Evolutionary conservation across 2,329 filamentous ascomycete genomes (phyloP), one percentile per base, ranked within the genome.

Genomic region (Shiraia bambusicola): DNA sequence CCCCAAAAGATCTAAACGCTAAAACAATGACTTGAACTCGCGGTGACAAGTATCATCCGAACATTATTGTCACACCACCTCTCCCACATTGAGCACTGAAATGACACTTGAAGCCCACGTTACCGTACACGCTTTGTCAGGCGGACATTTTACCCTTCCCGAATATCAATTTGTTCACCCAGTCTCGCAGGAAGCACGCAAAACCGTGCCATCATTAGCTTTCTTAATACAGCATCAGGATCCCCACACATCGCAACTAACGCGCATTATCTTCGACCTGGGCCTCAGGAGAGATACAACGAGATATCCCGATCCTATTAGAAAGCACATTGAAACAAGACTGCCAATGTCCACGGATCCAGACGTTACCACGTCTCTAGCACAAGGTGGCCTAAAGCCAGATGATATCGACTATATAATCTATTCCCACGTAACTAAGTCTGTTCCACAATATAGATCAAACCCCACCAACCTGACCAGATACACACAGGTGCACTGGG

Each of bases 141-240:
- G 49, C 14, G 65, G 65, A 5, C 58, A 73, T 26, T 63, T 78
- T 37, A 76, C 75, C 6, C 68, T 79, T 5, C 75, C 75, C 0
- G 72, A 78, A 37, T 63, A 65, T 25, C 65, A 74, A 32, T 78
- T 78, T 47, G 65, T 78, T 7, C 65, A 72, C 14, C 70, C 71
- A 5, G 69, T 73, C 2, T 68, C 70, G 28, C 67, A 64, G 6
- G 63, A 69, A 5, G 72, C 72, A 3, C 66, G 70, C 28, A 70
- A 69, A 16, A 77, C 72, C 1, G 77, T 80, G 0, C 78, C 78
- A 0, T 81, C 76, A 0, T 64, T 82, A 5, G 71, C 72, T 0
- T 81, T 81, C 47, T 67, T 81, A 3, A 71, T 81, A 28, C 72
- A 70, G n/a, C 78, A 80, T 51, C 62, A 65, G 2, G 63, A 70